A percentile compares a stretch with the other conserved stretches of the same genome.
These are phyloP conservation scores for Durusdinium trenchii DNA, from an alignment of 73 alveolate species.

Conservation along the genomic window DNA sequence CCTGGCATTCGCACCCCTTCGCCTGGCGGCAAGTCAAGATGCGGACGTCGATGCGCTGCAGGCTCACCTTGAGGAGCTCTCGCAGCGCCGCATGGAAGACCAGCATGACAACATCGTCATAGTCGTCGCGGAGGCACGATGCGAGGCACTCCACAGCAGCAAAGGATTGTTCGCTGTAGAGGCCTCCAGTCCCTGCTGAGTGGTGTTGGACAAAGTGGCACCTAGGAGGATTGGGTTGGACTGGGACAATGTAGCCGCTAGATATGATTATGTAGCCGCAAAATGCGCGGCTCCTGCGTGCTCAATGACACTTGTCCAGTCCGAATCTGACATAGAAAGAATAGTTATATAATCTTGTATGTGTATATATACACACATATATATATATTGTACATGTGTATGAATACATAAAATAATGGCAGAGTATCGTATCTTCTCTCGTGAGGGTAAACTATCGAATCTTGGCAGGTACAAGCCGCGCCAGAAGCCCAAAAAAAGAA, in stretches of 20 bases:
- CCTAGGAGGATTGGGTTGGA: not conserved
- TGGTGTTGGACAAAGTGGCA: not conserved
- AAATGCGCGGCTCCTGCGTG: not conserved
- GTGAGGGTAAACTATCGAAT: no score
- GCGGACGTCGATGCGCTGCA: not conserved
- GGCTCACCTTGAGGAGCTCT: not conserved
- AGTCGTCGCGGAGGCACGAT: not conserved
- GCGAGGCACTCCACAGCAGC: not conserved
- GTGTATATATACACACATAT: not conserved
- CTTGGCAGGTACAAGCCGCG: no score
- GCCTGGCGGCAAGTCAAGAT: not conserved
- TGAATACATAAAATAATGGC: no score
- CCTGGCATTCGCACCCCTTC: not conserved
- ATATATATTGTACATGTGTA: not conserved
- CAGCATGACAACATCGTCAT: not conserved
- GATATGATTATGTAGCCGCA: not conserved
- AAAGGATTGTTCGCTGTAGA: not conserved
- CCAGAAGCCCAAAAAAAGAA: no score
- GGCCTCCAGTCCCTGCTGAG: not conserved
- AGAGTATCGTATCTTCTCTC: no score
- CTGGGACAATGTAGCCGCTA: not conserved
- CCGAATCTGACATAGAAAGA: not conserved
- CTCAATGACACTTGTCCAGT: not conserved
- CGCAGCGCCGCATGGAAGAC: not conserved
- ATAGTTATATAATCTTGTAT: not conserved